Percentiles rank a stretch among this genome's conserved stretches.
These are phyloP conservation scores for Tagetes erecta DNA, from an alignment of 129 eudicot genomes.

Conservation along the genomic window DNA sequence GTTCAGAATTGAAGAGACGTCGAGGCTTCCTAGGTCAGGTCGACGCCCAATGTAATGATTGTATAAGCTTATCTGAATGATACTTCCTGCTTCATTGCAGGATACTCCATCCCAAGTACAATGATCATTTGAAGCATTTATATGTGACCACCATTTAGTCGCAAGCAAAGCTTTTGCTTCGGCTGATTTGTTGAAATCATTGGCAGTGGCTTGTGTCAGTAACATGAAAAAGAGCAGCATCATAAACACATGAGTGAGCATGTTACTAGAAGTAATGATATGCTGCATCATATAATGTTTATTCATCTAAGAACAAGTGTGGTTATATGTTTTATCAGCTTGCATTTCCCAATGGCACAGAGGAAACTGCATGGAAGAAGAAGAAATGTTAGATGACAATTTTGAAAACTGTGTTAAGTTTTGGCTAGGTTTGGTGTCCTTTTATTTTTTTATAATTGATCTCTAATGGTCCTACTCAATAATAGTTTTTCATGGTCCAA, in stretches of 20 bases:
- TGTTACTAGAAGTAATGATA: not conserved
- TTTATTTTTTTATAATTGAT: too few species aligned
- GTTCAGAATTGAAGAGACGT: conserved; percentile 26
- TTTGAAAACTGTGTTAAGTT: too few species aligned
- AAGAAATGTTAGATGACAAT: too few species aligned
- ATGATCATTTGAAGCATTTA: not conserved
- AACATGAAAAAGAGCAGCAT: conserved; percentile 4
- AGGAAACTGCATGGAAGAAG: too few species aligned
- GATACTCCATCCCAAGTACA: not conserved
- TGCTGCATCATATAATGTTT: not conserved
- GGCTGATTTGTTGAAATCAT: not conserved
- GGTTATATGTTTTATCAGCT: too few species aligned
- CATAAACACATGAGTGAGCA: not conserved
- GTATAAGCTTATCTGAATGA: not conserved
- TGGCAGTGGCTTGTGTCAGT: not conserved
- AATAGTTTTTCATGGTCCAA: too few species aligned
- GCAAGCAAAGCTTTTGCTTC: conserved; percentile 3
- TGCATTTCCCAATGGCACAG: too few species aligned
- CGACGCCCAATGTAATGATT: not conserved
- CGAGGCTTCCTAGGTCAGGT: not conserved
- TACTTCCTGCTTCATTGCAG: conserved; percentile 18
- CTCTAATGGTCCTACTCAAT: too few species aligned
- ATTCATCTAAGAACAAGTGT: not conserved
- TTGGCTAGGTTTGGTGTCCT: too few species aligned
- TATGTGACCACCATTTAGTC: conserved; percentile 1